Conservation (phyloP, 768 basidiomycete genomes). For the Lanmaoa pseudosensibilis region DNA sequence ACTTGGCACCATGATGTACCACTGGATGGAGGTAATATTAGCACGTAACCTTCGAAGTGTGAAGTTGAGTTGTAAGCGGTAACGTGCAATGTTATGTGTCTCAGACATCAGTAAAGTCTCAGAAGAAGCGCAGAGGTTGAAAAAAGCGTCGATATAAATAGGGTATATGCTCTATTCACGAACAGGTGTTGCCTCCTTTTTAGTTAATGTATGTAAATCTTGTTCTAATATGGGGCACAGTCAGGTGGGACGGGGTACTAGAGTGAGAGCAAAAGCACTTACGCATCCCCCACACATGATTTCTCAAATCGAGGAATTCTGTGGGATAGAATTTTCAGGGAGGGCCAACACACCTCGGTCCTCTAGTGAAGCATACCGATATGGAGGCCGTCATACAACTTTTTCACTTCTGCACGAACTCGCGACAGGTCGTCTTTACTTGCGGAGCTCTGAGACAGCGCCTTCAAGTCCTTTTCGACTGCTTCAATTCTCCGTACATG, state of each 20-base stretch:
- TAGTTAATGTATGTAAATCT: slow-evolving; percentile 72
- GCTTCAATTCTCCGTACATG: slow-evolving; percentile 81
- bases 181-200: slow-evolving; percentile 63
- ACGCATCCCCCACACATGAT: slow-evolving; percentile 90
- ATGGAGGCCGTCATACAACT: slow-evolving; percentile 80
- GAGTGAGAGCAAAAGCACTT: slow-evolving; percentile 35
- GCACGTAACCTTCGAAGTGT: not conserved
- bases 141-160: not conserved
- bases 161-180: slow-evolving; percentile 45
- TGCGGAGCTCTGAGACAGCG: slow-evolving; percentile 60
- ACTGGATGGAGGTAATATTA: not conserved
- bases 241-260: not conserved
- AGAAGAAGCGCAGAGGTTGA: not conserved
- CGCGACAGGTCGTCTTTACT: slow-evolving; percentile 80
- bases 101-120: not conserved
- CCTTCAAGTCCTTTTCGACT: slow-evolving; percentile 87
- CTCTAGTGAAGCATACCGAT: slow-evolving; percentile 52
- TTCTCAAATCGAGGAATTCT: slow-evolving; percentile 81
- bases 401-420: slow-evolving; percentile 81
- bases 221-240: slow-evolving; percentile 51
- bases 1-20: not conserved
- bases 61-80: not conserved
- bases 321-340: not conserved
- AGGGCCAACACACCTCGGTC: not conserved
- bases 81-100: not conserved